These are phyloP conservation scores for Intubia oerlemansii DNA, from an alignment of 2,329 filamentous ascomycete genomes.

Conservation along the genomic window DNA sequence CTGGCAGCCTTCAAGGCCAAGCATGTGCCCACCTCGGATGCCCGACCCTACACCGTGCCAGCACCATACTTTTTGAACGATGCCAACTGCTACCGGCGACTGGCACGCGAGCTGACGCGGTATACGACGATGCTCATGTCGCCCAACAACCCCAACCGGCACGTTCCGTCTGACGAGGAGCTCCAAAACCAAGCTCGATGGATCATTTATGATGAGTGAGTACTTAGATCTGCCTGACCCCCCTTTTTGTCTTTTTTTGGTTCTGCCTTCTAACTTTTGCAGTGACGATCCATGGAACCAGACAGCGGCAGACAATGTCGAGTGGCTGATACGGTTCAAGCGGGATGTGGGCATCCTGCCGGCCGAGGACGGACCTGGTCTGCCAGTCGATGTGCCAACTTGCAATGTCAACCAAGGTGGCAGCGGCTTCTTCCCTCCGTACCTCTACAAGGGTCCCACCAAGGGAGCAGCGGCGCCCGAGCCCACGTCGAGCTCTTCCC, in stretches of 20 bases:
- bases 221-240: no score
- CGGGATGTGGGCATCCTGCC: constrained; percentile 29
- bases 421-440: constrained; percentile 33
- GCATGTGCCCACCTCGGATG: constrained; percentile 7
- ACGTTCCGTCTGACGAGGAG: constrained; percentile 38
- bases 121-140: constrained; percentile 33
- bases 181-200: constrained; percentile 42
- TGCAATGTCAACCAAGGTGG: constrained; percentile 30
- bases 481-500: no score
- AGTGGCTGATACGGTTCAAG: constrained; percentile 44
- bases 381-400: constrained; percentile 15
- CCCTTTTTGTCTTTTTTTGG: background rate
- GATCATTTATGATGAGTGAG: constrained; percentile 40
- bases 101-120: constrained; percentile 29
- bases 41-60: constrained; percentile 8
- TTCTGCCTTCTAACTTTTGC: background rate
- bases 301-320: constrained; percentile 39
- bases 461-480: no score
- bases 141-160: constrained; percentile 35
- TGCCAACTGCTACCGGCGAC: constrained; percentile 35
- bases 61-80: constrained; percentile 31
- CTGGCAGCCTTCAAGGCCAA: constrained; percentile 28
- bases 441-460: no score
- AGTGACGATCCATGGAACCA: constrained; percentile 44
- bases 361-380: constrained; percentile 26